phyloP scores from a whole-genome alignment of 2,329 filamentous ascomycete species.

The Whalleya microplaca region DNA sequence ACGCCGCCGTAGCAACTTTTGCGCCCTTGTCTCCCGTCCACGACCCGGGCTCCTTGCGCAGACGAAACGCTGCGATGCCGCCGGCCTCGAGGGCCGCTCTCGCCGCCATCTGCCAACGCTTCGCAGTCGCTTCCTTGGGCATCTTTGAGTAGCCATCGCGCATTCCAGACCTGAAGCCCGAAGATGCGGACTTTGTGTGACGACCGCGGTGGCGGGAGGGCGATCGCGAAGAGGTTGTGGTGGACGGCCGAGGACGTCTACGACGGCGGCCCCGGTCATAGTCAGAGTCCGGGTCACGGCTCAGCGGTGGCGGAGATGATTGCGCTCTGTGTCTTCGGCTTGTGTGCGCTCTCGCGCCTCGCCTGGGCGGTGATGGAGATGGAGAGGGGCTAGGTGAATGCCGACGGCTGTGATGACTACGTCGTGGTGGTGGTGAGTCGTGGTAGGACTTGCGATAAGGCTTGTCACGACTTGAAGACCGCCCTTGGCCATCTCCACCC shows the following conservation, averaged over 20 bases:
- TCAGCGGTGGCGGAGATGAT: constrained; percentile 11
- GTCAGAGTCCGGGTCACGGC: constrained; percentile 24
- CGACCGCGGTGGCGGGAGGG: constrained; percentile 21
- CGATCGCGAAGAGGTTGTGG: constrained; percentile 24
- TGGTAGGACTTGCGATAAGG: constrained; percentile 17
- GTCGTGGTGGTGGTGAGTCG: constrained; percentile 9
- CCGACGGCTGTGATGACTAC: constrained; percentile 22
- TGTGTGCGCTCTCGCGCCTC: constrained; percentile 10
- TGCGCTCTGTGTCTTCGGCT: constrained; percentile 12
- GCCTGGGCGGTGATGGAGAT: constrained; percentile 23
- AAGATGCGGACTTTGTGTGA: constrained; percentile 18
- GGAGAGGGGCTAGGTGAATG: constrained; percentile 29
- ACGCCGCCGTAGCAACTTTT: constrained; percentile 51
- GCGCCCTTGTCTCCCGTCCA: constrained; percentile 55
- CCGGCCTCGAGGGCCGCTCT: constrained; percentile 52
- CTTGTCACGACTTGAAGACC: constrained; percentile 26
- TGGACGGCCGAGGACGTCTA: constrained; percentile 19
- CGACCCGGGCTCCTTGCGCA: constrained; percentile 48
- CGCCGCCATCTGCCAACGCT: constrained; percentile 43
- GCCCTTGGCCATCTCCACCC: constrained; percentile 16
- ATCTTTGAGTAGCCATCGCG: constrained; percentile 5
- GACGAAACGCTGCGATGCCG: constrained; percentile 51
- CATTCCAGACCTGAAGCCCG: constrained; percentile 2
- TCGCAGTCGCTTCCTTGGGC: constrained; percentile 18
- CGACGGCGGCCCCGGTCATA: constrained; percentile 28